Evolutionary conservation across 106 monocot genomes (phyloP), one percentile per base, ranked within the genome.

Genomic region (Dioscorea zingiberensis): DNA sequence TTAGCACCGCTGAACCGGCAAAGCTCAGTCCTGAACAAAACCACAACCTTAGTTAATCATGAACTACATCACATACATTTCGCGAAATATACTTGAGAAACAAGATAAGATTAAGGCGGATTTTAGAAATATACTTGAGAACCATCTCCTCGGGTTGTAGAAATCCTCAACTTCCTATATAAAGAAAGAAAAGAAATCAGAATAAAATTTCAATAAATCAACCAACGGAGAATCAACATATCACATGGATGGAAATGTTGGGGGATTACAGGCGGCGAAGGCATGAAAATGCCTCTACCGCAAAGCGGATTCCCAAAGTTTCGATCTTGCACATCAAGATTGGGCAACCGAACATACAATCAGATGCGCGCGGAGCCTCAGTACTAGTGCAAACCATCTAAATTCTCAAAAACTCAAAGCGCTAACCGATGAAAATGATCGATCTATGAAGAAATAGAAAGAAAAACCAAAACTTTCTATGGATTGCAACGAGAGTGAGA

Each of bases 1-100:
- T 88, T 88, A 25, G 69, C 71, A 60, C 84, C 88, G 28, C 88
- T 88, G 70, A 88, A 88, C 49, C 84, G 78, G 45, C 88, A 89
- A 21, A 89, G 81, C 63, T 89, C 85, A 2, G 88, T 88, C 78
- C 88, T 88, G 65, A 3, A 51, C 51, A 16, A 9, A 51, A 51
- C 19, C 51, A 51, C 61, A 65, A 7, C 7, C 7, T 22, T 19
- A 1, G 2, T 0, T 19, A 51, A 18, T 51, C 19, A 1, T n/a
- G n/a, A n/a, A 51, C 13, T 51, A 1, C 18, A 18, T 19, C 19
- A 51, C 51, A 51, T 51, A 51, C 18, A 51, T 18, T 18, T 51
- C 4, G 51, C 14, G 15, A 51, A 16, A 51, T 4, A 51, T 13
- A 51, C 15, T 0, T 51, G 4, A 51, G 13, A 2, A 18, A 19